Base-by-base conservation (phyloP, 768 basidiomycete species). In the Tremella mesenterica region DNA sequence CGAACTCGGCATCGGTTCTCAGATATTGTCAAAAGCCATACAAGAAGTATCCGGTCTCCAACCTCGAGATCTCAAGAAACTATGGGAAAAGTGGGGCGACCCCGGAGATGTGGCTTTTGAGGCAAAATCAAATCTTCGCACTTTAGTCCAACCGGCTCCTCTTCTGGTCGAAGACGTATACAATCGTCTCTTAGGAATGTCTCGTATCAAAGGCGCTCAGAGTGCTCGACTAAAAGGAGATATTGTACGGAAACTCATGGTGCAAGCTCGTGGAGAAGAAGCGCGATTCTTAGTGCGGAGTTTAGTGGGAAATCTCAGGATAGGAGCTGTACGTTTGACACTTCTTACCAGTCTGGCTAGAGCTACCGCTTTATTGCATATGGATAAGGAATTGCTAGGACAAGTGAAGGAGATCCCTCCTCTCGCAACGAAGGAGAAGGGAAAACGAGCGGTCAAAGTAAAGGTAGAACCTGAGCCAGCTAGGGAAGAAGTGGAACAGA, bases 81-180 rank as follows among this genome's bases (percentile, higher is more conserved):
- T 75, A 13, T 86, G 87, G 69, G 84, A 83, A 57, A 75, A 79
- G 39, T 81, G 77, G 29, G 91, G 91, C 3, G 91, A 95, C 72
- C 79, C 82, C 23, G 91, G 91, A 0, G 88, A 91, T 67, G 87
- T 91, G 7, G 91, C 91, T 1, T 89, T 83, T 62, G 80, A 81
- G 53, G 88, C 89, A 9, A 89, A 85, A 67, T 58, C 54, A 14
- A 73, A 69, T 50, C 57, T 73, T 12, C 48, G 67, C 39, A 73
- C 71, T 6, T 52, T 73, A 25, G 62, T 73, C 47, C 59, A 56
- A 20, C 73, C 73, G 1, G 53, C 58, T 16, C 71, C 72, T 1
- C 48, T 74, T 6, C 52, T 71, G 0, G 69, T 88, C 26, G 74
- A 78, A 25, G 76, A 77, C 57, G 83, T 92, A 0, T 88, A 88